Base-by-base conservation (phyloP, 148 eudicot species). In the Rhododendron kiyosumense region DNA sequence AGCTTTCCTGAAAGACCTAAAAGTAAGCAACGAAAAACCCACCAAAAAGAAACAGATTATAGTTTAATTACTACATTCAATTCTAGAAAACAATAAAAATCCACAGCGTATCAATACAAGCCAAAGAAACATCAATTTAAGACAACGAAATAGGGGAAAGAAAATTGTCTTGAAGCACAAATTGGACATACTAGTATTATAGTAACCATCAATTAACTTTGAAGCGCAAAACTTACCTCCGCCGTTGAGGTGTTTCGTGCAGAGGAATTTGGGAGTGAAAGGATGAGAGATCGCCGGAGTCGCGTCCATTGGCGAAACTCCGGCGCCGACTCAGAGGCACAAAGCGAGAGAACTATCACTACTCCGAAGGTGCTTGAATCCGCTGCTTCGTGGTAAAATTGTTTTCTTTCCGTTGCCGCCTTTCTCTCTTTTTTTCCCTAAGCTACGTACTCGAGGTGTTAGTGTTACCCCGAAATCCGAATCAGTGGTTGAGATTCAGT, bases 251-350 rank as follows among this genome's bases (percentile, higher is more conserved):
- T 69, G 57, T 74, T 13, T 54, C 1, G 59, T 28, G n/a, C 85
- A 2, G 28, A 45, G 57, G 69, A 85, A 82, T 6, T 32, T 78
- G 75, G 85, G 80, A 74, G 1, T 22, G 43, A 45, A 30, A 45
- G 65, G 59, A 59, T 76, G 88, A 83, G 88, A 81, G 43, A 41
- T 36, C 10, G 84, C 86, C 59, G 84, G 85, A 63, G 89, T 18
- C 71, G 88, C 85, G 83, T 89, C 91, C 91, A 89, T 82, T 84
- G 89, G 51, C 57, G 57, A 6, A 69, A 26, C 46, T 71, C 45
- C 38, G 12, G 52, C 49, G 49, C 73, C 24, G 32, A 81, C 73
- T 49, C n/a, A 32, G 65, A 52, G 24, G 8, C 22, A 26, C 82
- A 12, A 15, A 49, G 59, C 12, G 26, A 41, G 43, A 41, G 43